Evolutionary conservation across 139 green algal species (phyloP).

Genomic region (Volvox reticuliferus): DNA sequence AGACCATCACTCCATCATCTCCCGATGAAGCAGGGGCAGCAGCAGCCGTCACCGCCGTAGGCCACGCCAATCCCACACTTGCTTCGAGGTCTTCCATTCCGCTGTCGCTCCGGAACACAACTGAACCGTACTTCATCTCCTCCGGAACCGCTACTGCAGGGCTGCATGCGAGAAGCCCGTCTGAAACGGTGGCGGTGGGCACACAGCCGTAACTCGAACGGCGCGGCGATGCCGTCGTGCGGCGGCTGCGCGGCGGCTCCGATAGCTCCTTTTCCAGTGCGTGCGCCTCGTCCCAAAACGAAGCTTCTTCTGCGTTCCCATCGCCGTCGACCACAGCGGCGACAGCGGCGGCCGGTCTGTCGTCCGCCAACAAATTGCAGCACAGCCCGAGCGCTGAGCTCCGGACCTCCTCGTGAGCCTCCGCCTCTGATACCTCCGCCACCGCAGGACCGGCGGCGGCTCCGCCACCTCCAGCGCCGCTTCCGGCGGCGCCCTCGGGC

Average conservation of each 20-base stretch:
- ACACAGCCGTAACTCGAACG: not conserved
- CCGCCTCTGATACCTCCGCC: conserved; percentile 33
- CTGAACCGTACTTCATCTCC: conserved; percentile 26
- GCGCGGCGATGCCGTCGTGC: not conserved
- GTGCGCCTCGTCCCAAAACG: conserved; percentile 37
- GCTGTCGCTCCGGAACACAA: conserved; percentile 34
- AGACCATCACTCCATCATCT: not conserved
- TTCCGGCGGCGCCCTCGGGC: not conserved
- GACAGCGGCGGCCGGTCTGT: not conserved
- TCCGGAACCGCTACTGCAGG: conserved; percentile 17
- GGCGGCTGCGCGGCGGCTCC: conserved; percentile 30
- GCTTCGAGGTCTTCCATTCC: not conserved
- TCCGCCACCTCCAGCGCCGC: not conserved
- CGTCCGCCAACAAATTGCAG: conserved; percentile 1
- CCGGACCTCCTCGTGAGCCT: conserved; percentile 23
- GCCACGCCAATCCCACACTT: not conserved
- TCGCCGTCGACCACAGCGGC: not conserved
- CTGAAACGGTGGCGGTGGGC: not conserved
- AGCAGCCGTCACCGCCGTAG: not conserved
- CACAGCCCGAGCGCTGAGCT: conserved; percentile 12
- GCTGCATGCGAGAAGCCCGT: not conserved
- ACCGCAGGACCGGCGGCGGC: not conserved
- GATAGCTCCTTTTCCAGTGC: conserved; percentile 38
- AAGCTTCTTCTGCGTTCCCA: conserved; percentile 8
- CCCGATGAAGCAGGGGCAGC: not conserved